A percentile compares a stretch with the other conserved stretches of the same genome.
phyloP scores from a whole-genome alignment of 176 grass and related monocot genomes.

The Neostapfia colusana region DNA sequence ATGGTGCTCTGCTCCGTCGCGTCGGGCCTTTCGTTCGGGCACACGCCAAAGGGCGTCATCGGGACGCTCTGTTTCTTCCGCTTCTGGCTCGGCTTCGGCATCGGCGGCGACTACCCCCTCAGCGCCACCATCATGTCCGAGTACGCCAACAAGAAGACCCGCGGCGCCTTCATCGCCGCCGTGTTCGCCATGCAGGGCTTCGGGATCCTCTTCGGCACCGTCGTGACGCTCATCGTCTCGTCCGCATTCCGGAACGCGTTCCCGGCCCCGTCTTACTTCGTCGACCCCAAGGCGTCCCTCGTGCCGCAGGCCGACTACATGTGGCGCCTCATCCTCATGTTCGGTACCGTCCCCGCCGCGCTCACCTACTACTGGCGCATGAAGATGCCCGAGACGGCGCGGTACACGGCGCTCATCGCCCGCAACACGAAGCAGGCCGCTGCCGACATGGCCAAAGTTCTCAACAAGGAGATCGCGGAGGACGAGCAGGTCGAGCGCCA shows the following conservation, averaged over 20 bases:
- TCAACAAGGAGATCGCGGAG: slow-evolving; percentile 41
- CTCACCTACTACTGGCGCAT: slow-evolving; percentile 94
- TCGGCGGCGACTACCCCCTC: slow-evolving; percentile 77
- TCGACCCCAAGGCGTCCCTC: slow-evolving; percentile 24
- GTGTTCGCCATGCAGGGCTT: slow-evolving; percentile 92
- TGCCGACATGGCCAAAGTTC: slow-evolving; percentile 75
- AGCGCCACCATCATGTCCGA: slow-evolving; percentile 75
- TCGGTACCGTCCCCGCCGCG: slow-evolving; percentile 54
- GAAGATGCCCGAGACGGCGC: slow-evolving; percentile 88
- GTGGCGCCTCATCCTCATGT: slow-evolving; percentile 84
- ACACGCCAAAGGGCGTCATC: slow-evolving; percentile 47
- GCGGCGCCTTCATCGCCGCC: slow-evolving; percentile 78
- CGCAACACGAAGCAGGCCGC: slow-evolving; percentile 66
- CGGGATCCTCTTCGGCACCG: slow-evolving; percentile 60
- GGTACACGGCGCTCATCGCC: slow-evolving; percentile 85
- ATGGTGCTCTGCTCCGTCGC: slow-evolving; percentile 68
- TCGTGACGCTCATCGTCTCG: slow-evolving; percentile 57
- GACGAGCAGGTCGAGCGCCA: not conserved
- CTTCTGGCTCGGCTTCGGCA: too few species aligned
- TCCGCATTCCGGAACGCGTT: slow-evolving; percentile 51
- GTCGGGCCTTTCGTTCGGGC: slow-evolving; percentile 56
- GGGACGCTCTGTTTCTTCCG: slow-evolving; percentile 67
- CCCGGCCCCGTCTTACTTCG: slow-evolving; percentile 36
- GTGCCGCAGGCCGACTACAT: slow-evolving; percentile 55
- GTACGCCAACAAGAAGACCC: slow-evolving; percentile 80